Conservation (phyloP, 768 basidiomycete genomes). For the Boletus tomentosulus region DNA sequence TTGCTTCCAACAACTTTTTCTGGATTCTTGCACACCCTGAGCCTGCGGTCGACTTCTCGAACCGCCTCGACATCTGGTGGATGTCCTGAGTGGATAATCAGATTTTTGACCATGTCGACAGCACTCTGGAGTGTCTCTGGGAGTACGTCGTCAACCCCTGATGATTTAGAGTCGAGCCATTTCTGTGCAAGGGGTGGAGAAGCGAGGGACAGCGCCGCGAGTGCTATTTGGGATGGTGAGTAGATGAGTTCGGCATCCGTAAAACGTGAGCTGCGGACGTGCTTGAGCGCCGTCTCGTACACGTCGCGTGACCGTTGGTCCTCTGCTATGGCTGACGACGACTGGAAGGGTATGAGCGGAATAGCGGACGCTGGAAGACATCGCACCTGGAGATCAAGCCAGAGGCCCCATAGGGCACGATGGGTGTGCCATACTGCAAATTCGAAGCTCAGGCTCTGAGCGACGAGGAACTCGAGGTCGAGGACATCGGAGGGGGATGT, state of each 20-base stretch:
- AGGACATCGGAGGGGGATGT: constrained; percentile 81
- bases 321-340: constrained; percentile 47
- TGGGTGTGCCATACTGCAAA: constrained; percentile 93
- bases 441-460: constrained; percentile 91
- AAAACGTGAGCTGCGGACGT: constrained; percentile 75
- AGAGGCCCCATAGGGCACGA: constrained; percentile 82
- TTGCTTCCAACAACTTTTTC: constrained; percentile 92
- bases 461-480: constrained; percentile 92
- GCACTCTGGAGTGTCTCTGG: constrained; percentile 29
- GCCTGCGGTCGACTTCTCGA: constrained; percentile 81
- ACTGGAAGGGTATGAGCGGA: constrained; percentile 38
- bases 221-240: constrained; percentile 89
- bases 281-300: constrained; percentile 62
- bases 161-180: constrained; percentile 52
- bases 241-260: constrained; percentile 92
- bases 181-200: constrained; percentile 53
- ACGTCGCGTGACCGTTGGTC: constrained; percentile 47
- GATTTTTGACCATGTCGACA: constrained; percentile 43
- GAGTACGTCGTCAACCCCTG: constrained; percentile 6
- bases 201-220: constrained; percentile 70
- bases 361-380: neutral
- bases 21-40: constrained; percentile 91
- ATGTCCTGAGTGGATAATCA: constrained; percentile 52
- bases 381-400: constrained; percentile 80
- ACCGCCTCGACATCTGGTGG: constrained; percentile 80